Evolutionary conservation across 441 rosid genomes (phyloP).

Genomic region (Populus hybrid): DNA sequence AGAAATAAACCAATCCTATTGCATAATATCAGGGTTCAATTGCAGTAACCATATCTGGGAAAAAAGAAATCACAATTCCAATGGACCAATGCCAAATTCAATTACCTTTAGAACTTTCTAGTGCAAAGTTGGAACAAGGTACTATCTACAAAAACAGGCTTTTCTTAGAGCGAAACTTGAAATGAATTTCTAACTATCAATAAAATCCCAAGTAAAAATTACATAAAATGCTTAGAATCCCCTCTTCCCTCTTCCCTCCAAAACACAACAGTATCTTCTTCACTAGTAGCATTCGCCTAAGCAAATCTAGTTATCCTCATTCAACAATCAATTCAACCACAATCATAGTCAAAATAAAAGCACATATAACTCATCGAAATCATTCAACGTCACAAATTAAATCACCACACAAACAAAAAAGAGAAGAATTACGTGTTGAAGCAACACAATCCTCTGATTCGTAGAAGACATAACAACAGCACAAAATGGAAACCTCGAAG

Average conservation of each 20-base stretch:
- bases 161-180: neutral
- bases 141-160: neutral
- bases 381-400: neutral
- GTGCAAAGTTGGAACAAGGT: neutral
- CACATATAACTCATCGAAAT: neutral
- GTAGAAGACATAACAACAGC: slow-evolving; percentile 96
- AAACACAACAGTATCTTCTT: neutral
- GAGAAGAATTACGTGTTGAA: slow-evolving; percentile 66
- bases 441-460: slow-evolving; percentile 88
- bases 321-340: neutral
- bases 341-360: neutral
- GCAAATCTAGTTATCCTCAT: neutral
- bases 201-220: too few species aligned
- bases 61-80: neutral
- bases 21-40: neutral
- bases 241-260: neutral
- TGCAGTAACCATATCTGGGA: neutral
- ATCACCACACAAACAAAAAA: neutral
- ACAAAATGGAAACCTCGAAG: slow-evolving; percentile 85
- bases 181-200: too few species aligned
- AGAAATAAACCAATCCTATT: neutral
- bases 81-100: neutral
- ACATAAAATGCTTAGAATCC: neutral
- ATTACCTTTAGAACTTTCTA: neutral
- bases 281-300: neutral